Conservation (phyloP, 192 early-diverging fungal genomes). For the Helicostylum pulchrum region DNA sequence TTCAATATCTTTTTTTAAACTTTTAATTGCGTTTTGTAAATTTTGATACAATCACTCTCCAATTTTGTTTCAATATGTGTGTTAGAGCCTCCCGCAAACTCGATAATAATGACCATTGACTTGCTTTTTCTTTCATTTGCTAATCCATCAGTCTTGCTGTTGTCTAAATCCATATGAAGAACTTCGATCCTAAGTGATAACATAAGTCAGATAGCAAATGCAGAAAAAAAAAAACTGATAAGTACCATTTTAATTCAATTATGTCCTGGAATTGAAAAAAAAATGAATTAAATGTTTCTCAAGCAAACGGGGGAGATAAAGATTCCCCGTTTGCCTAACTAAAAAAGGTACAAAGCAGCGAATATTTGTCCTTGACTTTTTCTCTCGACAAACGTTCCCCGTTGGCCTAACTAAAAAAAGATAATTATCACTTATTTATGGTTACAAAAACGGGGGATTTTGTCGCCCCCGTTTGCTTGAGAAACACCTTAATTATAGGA, state of each 20-base stretch:
- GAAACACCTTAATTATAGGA: no score
- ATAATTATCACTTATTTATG: no score
- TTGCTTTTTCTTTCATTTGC: conserved; percentile 3
- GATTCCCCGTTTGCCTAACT: no score
- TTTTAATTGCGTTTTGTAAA: conserved; percentile 5
- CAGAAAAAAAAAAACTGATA: conserved; percentile 2
- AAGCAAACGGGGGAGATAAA: no score
- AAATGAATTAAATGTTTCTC: no score
- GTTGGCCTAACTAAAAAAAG: no score
- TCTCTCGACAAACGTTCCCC: no score
- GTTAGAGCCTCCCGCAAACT: neutral
- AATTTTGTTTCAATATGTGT: conserved; percentile 6
- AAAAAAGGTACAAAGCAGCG: no score
- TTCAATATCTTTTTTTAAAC: neutral
- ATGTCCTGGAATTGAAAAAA: no score
- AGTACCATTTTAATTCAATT: conserved; percentile 5
- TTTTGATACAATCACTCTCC: conserved; percentile 1
- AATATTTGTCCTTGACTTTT: no score
- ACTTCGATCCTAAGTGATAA: conserved; percentile 1
- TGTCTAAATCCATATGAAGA: neutral
- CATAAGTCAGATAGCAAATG: conserved; percentile 1
- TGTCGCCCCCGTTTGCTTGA: no score
- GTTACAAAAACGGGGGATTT: no score
- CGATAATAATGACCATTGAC: neutral
- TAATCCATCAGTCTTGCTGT: neutral